Percentiles rank a stretch among this genome's conserved stretches.
Evolutionary conservation across 768 basidiomycete genomes (phyloP).

Genomic region (Rhodotorula diobovata): DNA sequence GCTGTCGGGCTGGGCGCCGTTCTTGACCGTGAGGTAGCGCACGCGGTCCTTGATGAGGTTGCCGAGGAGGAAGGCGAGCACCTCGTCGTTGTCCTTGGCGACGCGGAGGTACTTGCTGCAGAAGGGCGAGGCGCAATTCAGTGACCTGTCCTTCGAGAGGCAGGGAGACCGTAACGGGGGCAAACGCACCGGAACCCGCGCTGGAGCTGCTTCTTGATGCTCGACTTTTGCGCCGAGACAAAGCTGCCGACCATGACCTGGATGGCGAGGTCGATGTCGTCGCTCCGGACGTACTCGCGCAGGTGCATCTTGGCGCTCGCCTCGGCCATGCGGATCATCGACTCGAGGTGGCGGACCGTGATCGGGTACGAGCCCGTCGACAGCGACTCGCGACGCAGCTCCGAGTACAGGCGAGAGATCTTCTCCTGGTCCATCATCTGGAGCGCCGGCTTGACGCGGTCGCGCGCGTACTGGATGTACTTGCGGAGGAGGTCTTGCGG

Average conservation of each 20-base stretch:
- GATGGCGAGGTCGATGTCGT: conserved; percentile 96
- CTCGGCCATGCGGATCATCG: conserved; percentile 99
- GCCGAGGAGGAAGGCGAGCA: conserved; percentile 89
- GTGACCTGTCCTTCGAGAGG: background rate
- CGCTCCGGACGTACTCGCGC: conserved; percentile 87
- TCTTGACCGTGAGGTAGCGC: conserved; percentile 71
- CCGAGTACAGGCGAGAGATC: conserved; percentile 84
- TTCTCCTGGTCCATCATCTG: conserved; percentile 95
- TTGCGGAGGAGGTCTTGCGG: conserved; percentile 93
- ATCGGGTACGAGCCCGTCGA: conserved; percentile 99
- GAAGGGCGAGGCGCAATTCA: background rate
- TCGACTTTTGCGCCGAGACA: conserved; percentile 94
- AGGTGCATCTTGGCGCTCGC: conserved; percentile 98
- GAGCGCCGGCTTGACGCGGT: conserved; percentile 84
- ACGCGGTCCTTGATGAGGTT: conserved; percentile 71
- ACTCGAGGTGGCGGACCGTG: conserved; percentile 94
- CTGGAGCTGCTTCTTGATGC: conserved; percentile 95
- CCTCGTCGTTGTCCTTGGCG: conserved; percentile 90
- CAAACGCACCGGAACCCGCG: conserved; percentile 58
- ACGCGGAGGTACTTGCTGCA: conserved; percentile 94
- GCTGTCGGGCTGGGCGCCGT: conserved; percentile 68
- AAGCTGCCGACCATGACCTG: conserved; percentile 92
- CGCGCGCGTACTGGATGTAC: conserved; percentile 98
- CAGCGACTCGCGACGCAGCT: conserved; percentile 89
- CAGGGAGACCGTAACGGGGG: background rate